A percentile compares a stretch with the other conserved stretches of the same genome.
Evolutionary conservation across 2,329 filamentous ascomycete species (phyloP).

Genomic region (Ilyonectria sp.): DNA sequence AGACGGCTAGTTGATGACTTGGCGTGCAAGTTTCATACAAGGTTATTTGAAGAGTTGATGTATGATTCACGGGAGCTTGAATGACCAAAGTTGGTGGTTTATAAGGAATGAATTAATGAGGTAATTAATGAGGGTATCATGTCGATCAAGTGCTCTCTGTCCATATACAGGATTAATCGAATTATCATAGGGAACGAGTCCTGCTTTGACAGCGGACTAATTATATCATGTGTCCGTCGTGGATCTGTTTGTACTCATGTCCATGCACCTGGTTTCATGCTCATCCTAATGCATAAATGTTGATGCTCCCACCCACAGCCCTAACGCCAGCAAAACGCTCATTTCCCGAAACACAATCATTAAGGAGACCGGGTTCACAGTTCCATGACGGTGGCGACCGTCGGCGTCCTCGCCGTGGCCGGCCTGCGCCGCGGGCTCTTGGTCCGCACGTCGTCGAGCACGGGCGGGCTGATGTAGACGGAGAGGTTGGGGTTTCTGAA

Average conservation of each 20-base stretch:
- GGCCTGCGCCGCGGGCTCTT: slow-evolving; percentile 4
- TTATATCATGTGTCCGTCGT: background rate
- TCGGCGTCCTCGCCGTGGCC: background rate
- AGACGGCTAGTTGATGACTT: background rate
- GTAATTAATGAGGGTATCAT: background rate
- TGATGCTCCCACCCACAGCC: background rate
- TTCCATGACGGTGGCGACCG: slow-evolving; percentile 7
- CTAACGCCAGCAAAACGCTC: slow-evolving; percentile 5
- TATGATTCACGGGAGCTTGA: background rate
- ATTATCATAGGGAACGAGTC: background rate
- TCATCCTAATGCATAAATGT: background rate
- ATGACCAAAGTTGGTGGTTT: too few species aligned
- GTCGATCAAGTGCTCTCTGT: too few species aligned
- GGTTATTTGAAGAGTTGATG: background rate
- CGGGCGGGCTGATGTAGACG: background rate
- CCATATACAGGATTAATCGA: background rate
- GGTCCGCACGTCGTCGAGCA: background rate
- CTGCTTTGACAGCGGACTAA: background rate
- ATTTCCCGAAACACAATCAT: background rate
- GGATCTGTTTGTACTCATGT: background rate
- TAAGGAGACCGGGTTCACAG: background rate
- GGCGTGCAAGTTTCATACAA: background rate
- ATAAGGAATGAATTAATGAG: background rate
- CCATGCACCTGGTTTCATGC: background rate
- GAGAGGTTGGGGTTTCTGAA: background rate